phyloP scores from a whole-genome alignment of 371 early-diverging fungal genomes.

The Apophysomyces elegans region DNA sequence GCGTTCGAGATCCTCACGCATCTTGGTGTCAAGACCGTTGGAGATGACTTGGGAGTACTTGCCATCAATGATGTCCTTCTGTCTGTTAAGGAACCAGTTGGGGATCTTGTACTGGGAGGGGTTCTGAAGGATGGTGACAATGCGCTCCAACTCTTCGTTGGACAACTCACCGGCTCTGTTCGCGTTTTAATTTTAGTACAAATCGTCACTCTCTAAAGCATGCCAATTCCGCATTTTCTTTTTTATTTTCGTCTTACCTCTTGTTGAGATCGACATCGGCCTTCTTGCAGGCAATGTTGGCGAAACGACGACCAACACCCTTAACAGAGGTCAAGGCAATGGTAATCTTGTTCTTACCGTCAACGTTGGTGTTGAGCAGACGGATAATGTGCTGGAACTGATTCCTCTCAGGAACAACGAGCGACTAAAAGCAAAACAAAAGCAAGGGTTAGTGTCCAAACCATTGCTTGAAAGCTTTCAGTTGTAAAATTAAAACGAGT shows the following conservation, averaged over 20 bases:
- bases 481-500: neutral
- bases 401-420: slow-evolving; percentile 85
- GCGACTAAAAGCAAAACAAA: slow-evolving; percentile 60
- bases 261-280: slow-evolving; percentile 94
- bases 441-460: neutral
- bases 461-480: too few species aligned
- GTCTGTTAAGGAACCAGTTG: slow-evolving; percentile 97
- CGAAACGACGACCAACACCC: slow-evolving; percentile 98
- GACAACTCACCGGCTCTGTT: slow-evolving; percentile 94
- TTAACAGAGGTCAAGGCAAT: slow-evolving; percentile 96
- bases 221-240: neutral
- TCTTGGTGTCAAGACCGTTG: slow-evolving; percentile 91
- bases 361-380: slow-evolving; percentile 99
- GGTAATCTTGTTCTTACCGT: slow-evolving; percentile 94
- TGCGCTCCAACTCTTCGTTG: slow-evolving; percentile 87
- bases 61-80: slow-evolving; percentile 95
- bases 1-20: slow-evolving; percentile 95
- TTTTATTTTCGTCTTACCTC: slow-evolving; percentile 56
- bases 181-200: too few species aligned
- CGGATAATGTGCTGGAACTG: slow-evolving; percentile 98
- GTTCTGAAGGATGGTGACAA: slow-evolving; percentile 88
- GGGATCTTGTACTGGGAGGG: slow-evolving; percentile 96
- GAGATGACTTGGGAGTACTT: slow-evolving; percentile 91
- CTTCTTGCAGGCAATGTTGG: slow-evolving; percentile 97
- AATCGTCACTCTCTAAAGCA: neutral